Percentiles rank a stretch among this genome's conserved stretches.
phyloP scores from a whole-genome alignment of 768 basidiomycete genomes.

The Agaricus subrufescens region DNA sequence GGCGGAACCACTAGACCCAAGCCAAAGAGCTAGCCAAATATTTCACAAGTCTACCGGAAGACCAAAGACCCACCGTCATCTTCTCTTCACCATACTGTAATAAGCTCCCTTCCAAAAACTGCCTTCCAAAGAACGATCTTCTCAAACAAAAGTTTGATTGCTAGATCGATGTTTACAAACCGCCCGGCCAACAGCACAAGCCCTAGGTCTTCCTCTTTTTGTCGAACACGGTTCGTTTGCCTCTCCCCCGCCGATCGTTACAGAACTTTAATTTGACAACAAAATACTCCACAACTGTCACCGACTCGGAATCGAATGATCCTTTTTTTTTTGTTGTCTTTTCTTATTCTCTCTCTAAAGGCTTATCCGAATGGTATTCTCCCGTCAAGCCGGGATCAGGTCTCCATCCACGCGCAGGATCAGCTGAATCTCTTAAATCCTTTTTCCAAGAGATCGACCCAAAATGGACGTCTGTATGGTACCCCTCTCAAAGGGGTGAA shows the following conservation, averaged over 20 bases:
- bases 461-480: conserved; percentile 61
- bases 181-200: conserved; percentile 54
- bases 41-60: conserved; percentile 58
- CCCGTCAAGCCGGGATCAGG: conserved; percentile 63
- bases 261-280: background rate
- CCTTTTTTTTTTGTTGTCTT: too few species aligned
- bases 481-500: conserved; percentile 73
- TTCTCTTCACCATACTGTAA: conserved; percentile 85
- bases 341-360: conserved; percentile 24
- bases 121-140: background rate
- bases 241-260: background rate
- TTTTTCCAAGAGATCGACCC: conserved; percentile 62
- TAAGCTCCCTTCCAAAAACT: conserved; percentile 9
- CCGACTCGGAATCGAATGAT: too few species aligned
- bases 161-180: conserved; percentile 89
- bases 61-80: conserved; percentile 69
- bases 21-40: conserved; percentile 68
- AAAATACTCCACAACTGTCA: too few species aligned
- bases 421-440: conserved; percentile 44
- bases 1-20: conserved; percentile 43
- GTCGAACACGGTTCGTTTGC: conserved; percentile 66
- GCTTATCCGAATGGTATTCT: conserved; percentile 77
- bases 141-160: too few species aligned
- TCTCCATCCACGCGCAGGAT: conserved; percentile 69
- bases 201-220: conserved; percentile 63